These are phyloP conservation scores for Penicillium occitanis DNA, from an alignment of 2,329 filamentous ascomycete species.

Conservation along the genomic window DNA sequence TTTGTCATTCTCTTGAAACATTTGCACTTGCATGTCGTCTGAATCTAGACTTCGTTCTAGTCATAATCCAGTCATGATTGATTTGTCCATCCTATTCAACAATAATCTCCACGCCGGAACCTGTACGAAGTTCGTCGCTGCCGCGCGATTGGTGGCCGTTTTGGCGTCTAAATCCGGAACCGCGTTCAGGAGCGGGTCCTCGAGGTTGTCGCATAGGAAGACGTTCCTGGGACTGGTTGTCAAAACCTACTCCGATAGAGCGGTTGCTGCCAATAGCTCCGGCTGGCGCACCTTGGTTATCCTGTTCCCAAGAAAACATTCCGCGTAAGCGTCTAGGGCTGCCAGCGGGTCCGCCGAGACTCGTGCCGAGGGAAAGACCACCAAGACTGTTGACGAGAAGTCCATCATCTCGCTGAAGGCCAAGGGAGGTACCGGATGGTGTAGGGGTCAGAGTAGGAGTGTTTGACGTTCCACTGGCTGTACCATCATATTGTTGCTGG, in stretches of 20 bases:
- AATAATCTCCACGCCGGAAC: constrained; percentile 62
- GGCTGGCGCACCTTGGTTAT: constrained; percentile 44
- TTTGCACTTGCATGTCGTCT: constrained; percentile 14
- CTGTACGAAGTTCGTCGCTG: constrained; percentile 63
- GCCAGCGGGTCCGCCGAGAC: constrained; percentile 45
- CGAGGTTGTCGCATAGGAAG: constrained; percentile 62
- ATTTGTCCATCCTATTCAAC: constrained; percentile 52
- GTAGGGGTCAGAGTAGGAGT: constrained; percentile 67
- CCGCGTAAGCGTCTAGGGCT: constrained; percentile 61
- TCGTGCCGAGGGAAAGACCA: constrained; percentile 58
- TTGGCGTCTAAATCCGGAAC: constrained; percentile 58
- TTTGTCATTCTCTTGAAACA: constrained; percentile 15
- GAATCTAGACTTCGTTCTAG: constrained; percentile 1
- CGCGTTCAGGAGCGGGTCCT: constrained; percentile 61
- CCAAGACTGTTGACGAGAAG: constrained; percentile 64
- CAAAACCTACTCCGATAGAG: constrained; percentile 59
- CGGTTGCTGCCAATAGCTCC: constrained; percentile 65
- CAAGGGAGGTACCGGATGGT: constrained; percentile 49
- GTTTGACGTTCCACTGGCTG: constrained; percentile 57
- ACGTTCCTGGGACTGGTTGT: constrained; percentile 55
- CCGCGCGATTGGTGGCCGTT: constrained; percentile 63
- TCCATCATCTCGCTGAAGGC: constrained; percentile 56
- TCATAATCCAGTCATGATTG: constrained; percentile 7
- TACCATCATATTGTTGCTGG: constrained; percentile 57
- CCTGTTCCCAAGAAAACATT: constrained; percentile 62